A percentile compares a stretch with the other conserved stretches of the same genome.
phyloP scores from a whole-genome alignment of 2,329 filamentous ascomycete species.

The Sclerotinia spermophila region DNA sequence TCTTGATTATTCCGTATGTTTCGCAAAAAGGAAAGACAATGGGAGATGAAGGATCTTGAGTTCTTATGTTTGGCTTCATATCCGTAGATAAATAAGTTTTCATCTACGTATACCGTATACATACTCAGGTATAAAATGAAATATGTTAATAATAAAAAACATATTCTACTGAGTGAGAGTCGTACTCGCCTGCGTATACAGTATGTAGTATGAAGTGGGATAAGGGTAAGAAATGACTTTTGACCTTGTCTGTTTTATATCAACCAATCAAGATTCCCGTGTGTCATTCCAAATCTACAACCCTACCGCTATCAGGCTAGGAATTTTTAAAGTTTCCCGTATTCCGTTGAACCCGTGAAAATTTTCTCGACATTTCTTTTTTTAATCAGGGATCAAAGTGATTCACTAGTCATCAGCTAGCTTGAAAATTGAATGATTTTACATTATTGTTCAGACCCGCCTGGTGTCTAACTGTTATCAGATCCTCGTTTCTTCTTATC shows the following conservation, averaged over 20 bases:
- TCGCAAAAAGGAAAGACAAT: background rate
- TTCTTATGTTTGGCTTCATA: background rate
- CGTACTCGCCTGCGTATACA: background rate
- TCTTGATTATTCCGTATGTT: too few relatives aligned
- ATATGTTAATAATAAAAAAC: too few relatives aligned
- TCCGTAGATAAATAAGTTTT: too few relatives aligned
- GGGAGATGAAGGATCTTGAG: background rate
- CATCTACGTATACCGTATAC: too few relatives aligned
- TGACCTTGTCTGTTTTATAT: background rate
- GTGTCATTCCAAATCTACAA: conserved; percentile 9
- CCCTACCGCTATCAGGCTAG: background rate
- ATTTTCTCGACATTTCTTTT: background rate
- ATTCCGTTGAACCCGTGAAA: background rate
- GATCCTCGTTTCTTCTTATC: conserved; percentile 13
- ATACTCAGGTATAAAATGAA: background rate
- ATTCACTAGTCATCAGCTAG: background rate
- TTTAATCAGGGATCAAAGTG: background rate
- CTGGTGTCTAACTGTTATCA: conserved; percentile 12
- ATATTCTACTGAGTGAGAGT: too few relatives aligned
- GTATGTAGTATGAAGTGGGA: background rate
- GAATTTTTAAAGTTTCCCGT: background rate
- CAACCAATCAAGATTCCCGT: background rate
- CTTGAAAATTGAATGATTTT: background rate
- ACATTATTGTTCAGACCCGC: background rate
- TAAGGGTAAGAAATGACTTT: background rate